Base-by-base conservation (phyloP, 2,329 filamentous ascomycete genomes). In the Myriosclerotinia duriaeana region DNA sequence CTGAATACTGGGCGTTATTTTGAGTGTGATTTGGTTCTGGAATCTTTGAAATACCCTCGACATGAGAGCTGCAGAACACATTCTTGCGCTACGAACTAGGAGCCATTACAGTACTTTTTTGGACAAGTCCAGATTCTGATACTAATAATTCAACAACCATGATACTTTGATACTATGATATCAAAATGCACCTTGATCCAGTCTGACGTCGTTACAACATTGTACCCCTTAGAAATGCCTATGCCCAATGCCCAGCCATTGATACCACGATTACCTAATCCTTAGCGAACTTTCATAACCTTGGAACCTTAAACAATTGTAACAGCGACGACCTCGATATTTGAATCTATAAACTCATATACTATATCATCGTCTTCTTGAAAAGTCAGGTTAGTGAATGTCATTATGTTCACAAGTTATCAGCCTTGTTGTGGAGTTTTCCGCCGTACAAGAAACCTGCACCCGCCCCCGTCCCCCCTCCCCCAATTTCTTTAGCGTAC, bases 281-380 rank as follows among this genome's bases (percentile, higher is more conserved):
- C 42, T 72, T 72, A 72, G 71, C 72, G 72, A 73, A 72, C 14
- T 60, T 14, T 67, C 66, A 60, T 65, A 71, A 66, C 70, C 69
- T 67, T 67, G 69, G 56, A 71, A 66, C 70, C 69, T 67, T 67
- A 70, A 64, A 66, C 59, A 58, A 52, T 61, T 54, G 36, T 30
- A 63, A 63, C 62, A 22, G 53, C 40, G 65, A 66, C 50, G 68
- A 61, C 66, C 44, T 60, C 53, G 50, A 54, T 56, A 42, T 44
- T 60, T 30, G 44, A 60, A 30, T 44, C 56, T 9, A n/a, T 26
- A 60, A 59, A 14, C n/a, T 50, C 54, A 46, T 65, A 40, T 65
- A 66, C 54, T 64, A 55, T 64, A 55, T 67, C 67, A 55, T 56
- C 40, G 44, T 58, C 65, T 62, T 60, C 42, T 67, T 54, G 53